Evolutionary conservation across 352 stramenopile species (phyloP), one percentile per base, ranked within the genome.

Genomic region (Phytophthora hybrid): DNA sequence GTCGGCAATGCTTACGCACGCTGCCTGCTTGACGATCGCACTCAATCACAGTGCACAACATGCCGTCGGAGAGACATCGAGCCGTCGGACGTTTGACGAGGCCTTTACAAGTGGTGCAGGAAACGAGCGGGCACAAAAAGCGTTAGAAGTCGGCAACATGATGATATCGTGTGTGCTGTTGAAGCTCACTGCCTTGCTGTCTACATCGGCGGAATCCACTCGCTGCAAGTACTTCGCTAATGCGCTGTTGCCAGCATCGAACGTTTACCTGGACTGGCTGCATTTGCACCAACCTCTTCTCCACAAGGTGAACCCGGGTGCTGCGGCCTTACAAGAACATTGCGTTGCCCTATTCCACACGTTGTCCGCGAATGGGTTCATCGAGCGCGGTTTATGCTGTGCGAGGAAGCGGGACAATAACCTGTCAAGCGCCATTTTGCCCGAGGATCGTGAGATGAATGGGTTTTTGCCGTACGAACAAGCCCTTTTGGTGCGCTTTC

Each of bases 261-360:
- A 66, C 34, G 59, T 80, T 23, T 82, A 70, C 13, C 41, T 88
- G 44, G 69, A 81, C 31, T 90, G 83, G 83, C 73, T 89, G 13
- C 67, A 77, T 9, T 19, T 64, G 10, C 82, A 88, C 26, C 59
- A 66, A 51, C 18, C 16, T 61, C 66, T 71, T 37, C 37, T 69
- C 32, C 34, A 57, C 31, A 16, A 64, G 39, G 41, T 56, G 23
- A 73, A 70, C 14, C 29, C 51, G 19, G 62, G 46, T 44, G 63
- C 65, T 32, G 37, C 19, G 8, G 19, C 57, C 31, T 57, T 78
- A 13, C 56, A 72, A 55, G 29, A 37, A 18, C 10, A 47, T 47
- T 78, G 72, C 13, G 66, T 62, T 41, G 44, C 34, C 9, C 31
- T 78, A 52, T 78, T 69, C 56, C 58, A 59, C 57, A 72, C 58